These are phyloP conservation scores for Kalanchoe fedtschenkoi DNA, from an alignment of 164 flowering plant species.

Conservation along the genomic window DNA sequence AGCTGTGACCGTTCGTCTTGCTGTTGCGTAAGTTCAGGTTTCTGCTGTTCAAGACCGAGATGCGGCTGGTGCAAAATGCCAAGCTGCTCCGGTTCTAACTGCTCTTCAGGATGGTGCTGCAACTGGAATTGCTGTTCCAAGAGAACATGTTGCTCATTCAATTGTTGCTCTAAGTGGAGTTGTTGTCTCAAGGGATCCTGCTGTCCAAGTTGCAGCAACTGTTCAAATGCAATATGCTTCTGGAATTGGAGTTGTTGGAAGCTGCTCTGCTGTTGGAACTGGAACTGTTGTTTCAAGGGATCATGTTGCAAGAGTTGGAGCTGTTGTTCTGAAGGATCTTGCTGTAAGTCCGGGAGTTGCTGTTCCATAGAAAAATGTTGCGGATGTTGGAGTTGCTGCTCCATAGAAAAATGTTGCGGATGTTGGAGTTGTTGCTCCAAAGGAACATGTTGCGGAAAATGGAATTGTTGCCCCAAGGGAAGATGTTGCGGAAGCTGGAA, in stretches of 20 bases:
- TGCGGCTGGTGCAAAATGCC: not conserved
- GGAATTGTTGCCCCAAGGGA: not conserved
- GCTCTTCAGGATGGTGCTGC: not conserved
- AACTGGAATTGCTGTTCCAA: conserved; percentile 1
- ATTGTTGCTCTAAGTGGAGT: not conserved
- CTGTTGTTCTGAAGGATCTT: not conserved
- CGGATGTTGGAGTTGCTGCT: not conserved
- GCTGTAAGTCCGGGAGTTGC: conserved; percentile 1
- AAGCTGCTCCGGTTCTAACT: not conserved
- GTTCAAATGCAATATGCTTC: conserved; percentile 1
- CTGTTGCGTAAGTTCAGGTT: not conserved
- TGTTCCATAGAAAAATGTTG: not conserved
- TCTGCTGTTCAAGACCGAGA: not conserved
- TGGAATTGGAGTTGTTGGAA: conserved; percentile 7
- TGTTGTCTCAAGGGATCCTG: not conserved
- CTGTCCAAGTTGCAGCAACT: not conserved
- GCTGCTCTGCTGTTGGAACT: not conserved
- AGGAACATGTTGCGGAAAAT: not conserved
- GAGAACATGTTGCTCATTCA: conserved; percentile 2
- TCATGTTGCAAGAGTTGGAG: not conserved
- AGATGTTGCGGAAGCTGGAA: not conserved
- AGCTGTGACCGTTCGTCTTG: not conserved
- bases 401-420: not conserved
- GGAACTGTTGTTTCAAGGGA: not conserved
- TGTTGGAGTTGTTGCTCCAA: not conserved